Evolutionary conservation across 352 stramenopile genomes (phyloP).

Genomic region (Phytophthora cryptogea): DNA sequence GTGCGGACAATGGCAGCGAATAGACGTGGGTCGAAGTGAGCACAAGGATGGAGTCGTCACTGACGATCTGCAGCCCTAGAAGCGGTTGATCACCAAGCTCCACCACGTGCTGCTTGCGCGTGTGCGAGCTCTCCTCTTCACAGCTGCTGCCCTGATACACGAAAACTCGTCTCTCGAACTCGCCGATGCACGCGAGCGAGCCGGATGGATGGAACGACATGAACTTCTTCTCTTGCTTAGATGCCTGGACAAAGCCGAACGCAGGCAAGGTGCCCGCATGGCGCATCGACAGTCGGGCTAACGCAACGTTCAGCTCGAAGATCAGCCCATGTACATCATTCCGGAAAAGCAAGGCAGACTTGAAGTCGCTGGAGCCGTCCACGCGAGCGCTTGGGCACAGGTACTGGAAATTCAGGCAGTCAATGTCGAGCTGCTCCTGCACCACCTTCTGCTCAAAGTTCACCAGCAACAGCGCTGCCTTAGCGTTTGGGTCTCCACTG

Average conservation of each 20-base stretch:
- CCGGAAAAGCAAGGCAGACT: constrained; percentile 69
- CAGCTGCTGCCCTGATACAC: constrained; percentile 58
- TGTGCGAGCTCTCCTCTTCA: constrained; percentile 45
- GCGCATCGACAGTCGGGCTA: constrained; percentile 33
- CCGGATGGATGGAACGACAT: constrained; percentile 58
- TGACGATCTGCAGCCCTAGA: constrained; percentile 59
- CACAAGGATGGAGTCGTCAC: constrained; percentile 50
- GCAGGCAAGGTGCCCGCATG: constrained; percentile 70
- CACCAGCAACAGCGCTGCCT: constrained; percentile 55
- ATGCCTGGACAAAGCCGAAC: constrained; percentile 87
- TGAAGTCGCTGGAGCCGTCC: constrained; percentile 18
- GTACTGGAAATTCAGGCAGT: constrained; percentile 75
- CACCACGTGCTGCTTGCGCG: constrained; percentile 67
- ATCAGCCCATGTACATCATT: constrained; percentile 82
- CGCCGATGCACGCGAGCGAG: constrained; percentile 70
- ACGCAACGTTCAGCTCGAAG: constrained; percentile 43
- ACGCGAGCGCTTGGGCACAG: constrained; percentile 43
- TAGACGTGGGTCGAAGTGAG: constrained; percentile 56
- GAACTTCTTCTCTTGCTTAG: constrained; percentile 89
- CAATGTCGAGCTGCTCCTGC: constrained; percentile 55
- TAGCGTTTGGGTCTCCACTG: constrained; percentile 74
- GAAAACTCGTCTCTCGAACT: constrained; percentile 81
- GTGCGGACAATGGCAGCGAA: constrained; percentile 30
- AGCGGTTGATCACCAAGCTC: constrained; percentile 72
- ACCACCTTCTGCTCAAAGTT: constrained; percentile 43